Conservation (phyloP, 2,329 filamentous ascomycete species). For the Penicillium sp. region DNA sequence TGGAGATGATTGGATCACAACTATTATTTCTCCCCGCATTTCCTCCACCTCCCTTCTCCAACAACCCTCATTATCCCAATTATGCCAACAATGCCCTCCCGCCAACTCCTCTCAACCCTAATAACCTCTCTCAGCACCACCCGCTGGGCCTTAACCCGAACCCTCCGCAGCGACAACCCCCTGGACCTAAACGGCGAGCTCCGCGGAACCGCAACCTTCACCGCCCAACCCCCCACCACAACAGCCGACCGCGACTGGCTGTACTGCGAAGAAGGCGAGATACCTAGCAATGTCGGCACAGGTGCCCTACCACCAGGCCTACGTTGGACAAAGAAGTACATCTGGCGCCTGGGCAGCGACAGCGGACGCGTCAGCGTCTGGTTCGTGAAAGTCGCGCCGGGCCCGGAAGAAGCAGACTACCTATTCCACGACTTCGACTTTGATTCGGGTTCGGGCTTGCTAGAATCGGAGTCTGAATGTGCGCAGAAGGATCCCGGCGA, state of each 20-base stretch:
- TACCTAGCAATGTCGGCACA: slow-evolving; percentile 28
- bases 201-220: slow-evolving; percentile 41
- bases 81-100: slow-evolving; percentile 13
- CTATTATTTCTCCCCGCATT: neutral
- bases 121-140: slow-evolving; percentile 31
- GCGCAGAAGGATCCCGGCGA: slow-evolving; percentile 10
- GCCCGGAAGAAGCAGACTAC: slow-evolving; percentile 39
- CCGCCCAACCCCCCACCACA: slow-evolving; percentile 17
- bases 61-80: neutral
- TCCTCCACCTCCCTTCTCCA: neutral
- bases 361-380: slow-evolving; percentile 40
- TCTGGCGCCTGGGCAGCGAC: slow-evolving; percentile 38
- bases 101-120: slow-evolving; percentile 21
- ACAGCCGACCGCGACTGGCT: slow-evolving; percentile 33
- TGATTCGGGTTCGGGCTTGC: slow-evolving; percentile 2
- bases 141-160: slow-evolving; percentile 39
- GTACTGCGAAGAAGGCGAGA: slow-evolving; percentile 45
- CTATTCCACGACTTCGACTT: slow-evolving; percentile 46
- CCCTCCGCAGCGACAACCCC: slow-evolving; percentile 41
- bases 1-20: neutral
- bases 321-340: slow-evolving; percentile 44
- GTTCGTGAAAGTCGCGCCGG: slow-evolving; percentile 41
- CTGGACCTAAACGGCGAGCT: slow-evolving; percentile 43
- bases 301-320: slow-evolving; percentile 24
- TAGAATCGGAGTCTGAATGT: neutral